Evolutionary conservation across 257 asterid species (phyloP).

Genomic region (Striga asiatica): DNA sequence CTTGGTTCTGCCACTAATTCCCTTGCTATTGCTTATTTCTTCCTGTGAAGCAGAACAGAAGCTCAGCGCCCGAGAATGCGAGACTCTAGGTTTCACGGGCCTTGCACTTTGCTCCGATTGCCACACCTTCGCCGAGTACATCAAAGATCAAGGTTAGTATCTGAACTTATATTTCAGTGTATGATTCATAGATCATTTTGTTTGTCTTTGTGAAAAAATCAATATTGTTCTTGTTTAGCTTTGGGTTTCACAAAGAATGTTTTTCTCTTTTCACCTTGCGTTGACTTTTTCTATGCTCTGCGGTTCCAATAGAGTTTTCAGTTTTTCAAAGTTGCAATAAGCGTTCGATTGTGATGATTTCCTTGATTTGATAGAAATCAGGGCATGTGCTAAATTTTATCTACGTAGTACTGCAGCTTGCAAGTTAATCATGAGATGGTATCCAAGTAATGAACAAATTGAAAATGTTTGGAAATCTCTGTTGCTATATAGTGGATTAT

Average conservation of each 20-base stretch:
- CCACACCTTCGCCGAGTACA: slow-evolving; percentile 70
- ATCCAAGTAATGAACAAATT: too few relatives aligned
- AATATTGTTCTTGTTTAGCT: neutral
- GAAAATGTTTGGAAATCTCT: neutral
- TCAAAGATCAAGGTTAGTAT: slow-evolving; percentile 63
- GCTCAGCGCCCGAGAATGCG: slow-evolving; percentile 67
- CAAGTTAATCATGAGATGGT: too few relatives aligned
- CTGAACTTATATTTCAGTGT: neutral
- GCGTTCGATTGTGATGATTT: too few relatives aligned
- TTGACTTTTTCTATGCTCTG: too few relatives aligned
- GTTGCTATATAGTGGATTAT: neutral
- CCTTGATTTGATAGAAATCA: too few relatives aligned
- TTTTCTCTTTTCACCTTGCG: neutral
- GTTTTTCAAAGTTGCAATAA: too few relatives aligned
- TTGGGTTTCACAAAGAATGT: neutral
- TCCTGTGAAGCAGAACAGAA: slow-evolving; percentile 34
- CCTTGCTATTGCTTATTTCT: slow-evolving; percentile 18
- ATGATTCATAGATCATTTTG: neutral
- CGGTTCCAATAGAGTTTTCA: too few relatives aligned
- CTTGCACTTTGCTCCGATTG: slow-evolving; percentile 91
- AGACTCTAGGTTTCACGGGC: slow-evolving; percentile 70
- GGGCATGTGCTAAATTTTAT: too few relatives aligned
- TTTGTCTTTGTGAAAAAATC: neutral
- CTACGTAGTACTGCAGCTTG: too few relatives aligned
- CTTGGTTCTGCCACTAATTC: slow-evolving; percentile 9